Evolutionary conservation across 2,329 filamentous ascomycete species (phyloP), one percentile per base, ranked within the genome.

Genomic region (Boeremia lycopersici): DNA sequence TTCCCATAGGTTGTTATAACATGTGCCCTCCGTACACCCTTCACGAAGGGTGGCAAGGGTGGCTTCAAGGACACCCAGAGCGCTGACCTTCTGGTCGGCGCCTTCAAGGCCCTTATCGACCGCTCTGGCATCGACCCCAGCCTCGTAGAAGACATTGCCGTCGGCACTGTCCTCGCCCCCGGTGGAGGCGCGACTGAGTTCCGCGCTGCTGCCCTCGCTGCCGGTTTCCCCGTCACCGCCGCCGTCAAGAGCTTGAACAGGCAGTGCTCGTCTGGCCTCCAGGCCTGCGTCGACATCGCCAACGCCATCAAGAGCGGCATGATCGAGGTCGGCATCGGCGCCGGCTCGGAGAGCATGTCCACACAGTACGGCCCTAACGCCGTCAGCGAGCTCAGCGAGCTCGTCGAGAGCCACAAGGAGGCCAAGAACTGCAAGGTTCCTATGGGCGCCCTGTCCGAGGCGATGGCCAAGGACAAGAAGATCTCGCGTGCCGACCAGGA

Each of bases 151-250:
- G 95, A 99, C 74, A 89, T 99, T 63, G 89, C 89, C 47, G 93
- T 98, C 54, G 95, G 95, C 63, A 89, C 88, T 51, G 95, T 99
- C 28, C 87, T 99, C 43, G 87, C 93, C 15, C 93, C 93, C 30
- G 95, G 95, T 59, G 95, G 92, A 65, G 95, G 93, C 64, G 95
- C 95, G 19, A 98, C 95, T 41, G 95, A 98, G 80, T 97, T 96
- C 87, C 89, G 95, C 63, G 95, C 92, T 56, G 95, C 95, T 31
- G 88, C 89, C 49, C 83, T 98, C 53, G 91, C 91, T 6, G 95
- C 95, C 44, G 95, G 95, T 40, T 96, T 98, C 81, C 90, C 95
- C 38, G 89, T 90, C 68, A 83, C 86, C 15, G 86, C 92, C 5
- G 89, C 92, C n/a, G 89, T 96, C 53, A 91, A 90, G 79, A 87